Conservation (phyloP, 2,329 filamentous ascomycete genomes). For the Rasamsonia emersonii region DNA sequence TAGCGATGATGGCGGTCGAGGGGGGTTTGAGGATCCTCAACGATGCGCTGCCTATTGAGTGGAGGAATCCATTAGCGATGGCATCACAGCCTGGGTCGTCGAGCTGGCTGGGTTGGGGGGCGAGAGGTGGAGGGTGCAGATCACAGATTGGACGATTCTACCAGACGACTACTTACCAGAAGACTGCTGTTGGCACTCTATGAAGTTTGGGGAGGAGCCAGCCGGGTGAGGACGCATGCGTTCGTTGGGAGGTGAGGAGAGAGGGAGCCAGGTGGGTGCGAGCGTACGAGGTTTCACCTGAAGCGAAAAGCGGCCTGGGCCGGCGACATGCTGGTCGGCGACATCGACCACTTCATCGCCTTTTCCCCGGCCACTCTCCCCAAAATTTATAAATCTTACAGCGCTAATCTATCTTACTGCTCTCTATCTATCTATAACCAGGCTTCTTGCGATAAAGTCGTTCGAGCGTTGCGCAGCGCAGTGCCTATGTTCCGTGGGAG, state of each 20-base stretch:
- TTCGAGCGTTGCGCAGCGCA: constrained; percentile 1
- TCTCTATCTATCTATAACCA: too few species aligned
- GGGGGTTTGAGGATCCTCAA: constrained; percentile 23
- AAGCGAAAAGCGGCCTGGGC: constrained; percentile 29
- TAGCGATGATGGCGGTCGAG: constrained; percentile 15
- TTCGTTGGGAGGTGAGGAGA: constrained; percentile 14
- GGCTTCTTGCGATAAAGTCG: constrained; percentile 3
- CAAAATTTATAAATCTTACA: too few species aligned
- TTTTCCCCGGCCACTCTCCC: too few species aligned
- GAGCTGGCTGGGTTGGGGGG: constrained; percentile 10
- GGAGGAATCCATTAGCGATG: constrained; percentile 30
- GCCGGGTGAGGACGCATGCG: constrained; percentile 12
- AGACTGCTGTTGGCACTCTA: constrained; percentile 1
- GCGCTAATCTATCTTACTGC: too few species aligned
- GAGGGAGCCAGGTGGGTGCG: constrained; percentile 22
- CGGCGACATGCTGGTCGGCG: constrained; percentile 23
- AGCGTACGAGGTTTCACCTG: constrained; percentile 33
- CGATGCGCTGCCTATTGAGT: constrained; percentile 21
- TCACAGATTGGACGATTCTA: too few species aligned
- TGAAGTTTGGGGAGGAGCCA: constrained; percentile 11
- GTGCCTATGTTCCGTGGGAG: not conserved
- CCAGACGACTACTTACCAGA: constrained; percentile 7
- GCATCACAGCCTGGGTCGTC: too few species aligned
- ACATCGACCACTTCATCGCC: constrained; percentile 6
- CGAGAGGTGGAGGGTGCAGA: constrained; percentile 10